A percentile compares a stretch with the other conserved stretches of the same genome.
phyloP scores from a whole-genome alignment of 805 yeast genomes.

The Candida ficus region DNA sequence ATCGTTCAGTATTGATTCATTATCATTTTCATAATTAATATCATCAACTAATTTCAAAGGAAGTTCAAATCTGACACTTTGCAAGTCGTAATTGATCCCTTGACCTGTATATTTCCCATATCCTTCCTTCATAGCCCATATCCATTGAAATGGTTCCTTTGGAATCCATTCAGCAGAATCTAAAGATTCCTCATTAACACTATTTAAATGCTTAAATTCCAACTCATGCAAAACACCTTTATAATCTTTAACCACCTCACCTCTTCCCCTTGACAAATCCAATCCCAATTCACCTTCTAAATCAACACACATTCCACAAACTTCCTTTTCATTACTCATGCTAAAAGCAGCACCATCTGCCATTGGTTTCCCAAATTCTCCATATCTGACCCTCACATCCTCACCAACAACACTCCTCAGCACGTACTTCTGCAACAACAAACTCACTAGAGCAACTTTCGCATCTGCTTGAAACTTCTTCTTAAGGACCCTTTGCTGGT shows the following conservation, averaged over 20 bases:
- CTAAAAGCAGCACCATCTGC: slow-evolving; percentile 42
- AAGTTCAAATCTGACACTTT: slow-evolving; percentile 25
- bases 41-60: slow-evolving; percentile 3
- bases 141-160: slow-evolving; percentile 39
- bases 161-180: neutral
- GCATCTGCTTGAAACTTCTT: slow-evolving; percentile 33
- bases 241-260: slow-evolving; percentile 28
- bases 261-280: slow-evolving; percentile 39
- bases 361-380: slow-evolving; percentile 54
- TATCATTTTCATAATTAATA: slow-evolving; percentile 2
- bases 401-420: slow-evolving; percentile 25
- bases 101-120: slow-evolving; percentile 62
- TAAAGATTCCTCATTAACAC: neutral
- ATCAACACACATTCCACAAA: slow-evolving; percentile 40
- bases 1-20: neutral
- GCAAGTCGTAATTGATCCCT: slow-evolving; percentile 42
- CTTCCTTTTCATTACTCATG: slow-evolving; percentile 51
- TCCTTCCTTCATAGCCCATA: slow-evolving; percentile 81
- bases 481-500: slow-evolving; percentile 37
- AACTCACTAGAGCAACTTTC: slow-evolving; percentile 36
- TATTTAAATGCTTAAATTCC: slow-evolving; percentile 26
- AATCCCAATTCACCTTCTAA: slow-evolving; percentile 29
- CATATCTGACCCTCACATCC: slow-evolving; percentile 27
- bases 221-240: slow-evolving; percentile 34
- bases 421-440: slow-evolving; percentile 40